These are phyloP conservation scores for Fusarium foetens DNA, from an alignment of 2,329 filamentous ascomycete species.

Conservation along the genomic window DNA sequence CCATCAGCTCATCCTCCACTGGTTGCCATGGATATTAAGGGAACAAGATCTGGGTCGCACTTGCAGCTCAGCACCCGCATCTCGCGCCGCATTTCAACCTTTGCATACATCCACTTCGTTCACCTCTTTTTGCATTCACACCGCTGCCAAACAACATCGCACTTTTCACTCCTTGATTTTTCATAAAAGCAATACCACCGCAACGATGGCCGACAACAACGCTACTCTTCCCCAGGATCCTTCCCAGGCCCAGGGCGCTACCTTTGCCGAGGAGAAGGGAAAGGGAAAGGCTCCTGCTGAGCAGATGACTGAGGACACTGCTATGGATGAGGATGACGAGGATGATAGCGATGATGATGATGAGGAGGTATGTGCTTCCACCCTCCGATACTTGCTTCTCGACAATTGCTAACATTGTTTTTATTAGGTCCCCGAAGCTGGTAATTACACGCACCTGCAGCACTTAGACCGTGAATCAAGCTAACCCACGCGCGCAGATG, in stretches of 20 bases:
- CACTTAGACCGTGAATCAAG: constrained; percentile 21
- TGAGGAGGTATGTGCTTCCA: constrained; percentile 43
- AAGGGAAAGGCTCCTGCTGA: constrained; percentile 81
- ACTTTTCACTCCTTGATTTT: constrained; percentile 2
- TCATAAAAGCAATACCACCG: constrained; percentile 1
- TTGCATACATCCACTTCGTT: constrained; percentile 30
- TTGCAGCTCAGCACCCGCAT: constrained; percentile 40
- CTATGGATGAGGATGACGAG: constrained; percentile 81
- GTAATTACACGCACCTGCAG: constrained; percentile 38
- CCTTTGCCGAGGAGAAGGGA: constrained; percentile 73
- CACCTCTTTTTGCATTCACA: constrained; percentile 5
- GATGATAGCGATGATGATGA: constrained; percentile 49
- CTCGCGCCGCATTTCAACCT: constrained; percentile 41
- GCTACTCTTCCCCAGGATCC: constrained; percentile 59
- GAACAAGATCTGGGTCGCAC: constrained; percentile 5
- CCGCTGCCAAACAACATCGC: constrained; percentile 12
- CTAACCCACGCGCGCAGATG: constrained; percentile 58
- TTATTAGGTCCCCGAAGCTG: constrained; percentile 44
- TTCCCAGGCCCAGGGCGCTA: constrained; percentile 50
- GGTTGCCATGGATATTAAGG: constrained; percentile 8
- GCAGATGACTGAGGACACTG: constrained; percentile 65
- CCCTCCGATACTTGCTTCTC: neutral
- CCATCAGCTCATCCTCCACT: neutral
- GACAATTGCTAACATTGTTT: constrained; percentile 38
- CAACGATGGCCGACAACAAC: constrained; percentile 62